These are phyloP conservation scores for Aspergillus aculeatinus DNA, from an alignment of 2,329 filamentous ascomycete species.

Conservation along the genomic window DNA sequence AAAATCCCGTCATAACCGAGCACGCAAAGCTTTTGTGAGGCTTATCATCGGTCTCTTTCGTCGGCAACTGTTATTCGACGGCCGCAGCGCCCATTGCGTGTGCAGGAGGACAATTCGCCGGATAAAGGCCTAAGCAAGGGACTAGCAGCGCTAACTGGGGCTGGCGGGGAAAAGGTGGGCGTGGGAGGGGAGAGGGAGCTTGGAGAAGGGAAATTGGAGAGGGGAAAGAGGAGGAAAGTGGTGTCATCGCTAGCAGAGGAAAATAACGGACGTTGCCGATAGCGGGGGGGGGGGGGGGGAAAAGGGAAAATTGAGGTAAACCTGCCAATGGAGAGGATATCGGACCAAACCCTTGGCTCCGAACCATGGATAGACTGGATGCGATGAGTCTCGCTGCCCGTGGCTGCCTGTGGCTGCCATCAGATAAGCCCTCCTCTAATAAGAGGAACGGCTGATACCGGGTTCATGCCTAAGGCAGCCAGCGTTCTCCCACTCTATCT, in stretches of 20 bases:
- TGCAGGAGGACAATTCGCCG: not conserved
- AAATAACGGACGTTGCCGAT: constrained; percentile 5
- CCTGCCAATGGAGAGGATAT: not conserved
- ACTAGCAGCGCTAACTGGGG: not conserved
- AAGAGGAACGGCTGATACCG: not conserved
- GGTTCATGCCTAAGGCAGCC: not conserved
- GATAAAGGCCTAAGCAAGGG: not conserved
- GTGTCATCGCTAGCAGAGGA: not conserved
- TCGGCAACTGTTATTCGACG: not conserved
- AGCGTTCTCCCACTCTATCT: not conserved
- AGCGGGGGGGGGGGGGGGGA: not conserved
- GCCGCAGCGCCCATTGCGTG: not conserved
- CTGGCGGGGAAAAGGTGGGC: not conserved
- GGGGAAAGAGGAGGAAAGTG: not conserved
- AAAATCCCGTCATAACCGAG: constrained; percentile 1
- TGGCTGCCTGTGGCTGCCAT: not conserved
- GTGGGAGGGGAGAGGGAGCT: not conserved
- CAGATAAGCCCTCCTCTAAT: not conserved
- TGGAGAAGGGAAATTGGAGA: not conserved
- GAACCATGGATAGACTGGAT: not conserved
- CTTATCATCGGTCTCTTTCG: not conserved
- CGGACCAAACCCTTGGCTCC: not conserved
- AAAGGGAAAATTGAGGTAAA: not conserved
- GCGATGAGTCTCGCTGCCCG: not conserved
- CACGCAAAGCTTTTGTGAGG: not conserved